Base-by-base conservation (phyloP, 306 rosid species). In the Vigna mungo region DNA sequence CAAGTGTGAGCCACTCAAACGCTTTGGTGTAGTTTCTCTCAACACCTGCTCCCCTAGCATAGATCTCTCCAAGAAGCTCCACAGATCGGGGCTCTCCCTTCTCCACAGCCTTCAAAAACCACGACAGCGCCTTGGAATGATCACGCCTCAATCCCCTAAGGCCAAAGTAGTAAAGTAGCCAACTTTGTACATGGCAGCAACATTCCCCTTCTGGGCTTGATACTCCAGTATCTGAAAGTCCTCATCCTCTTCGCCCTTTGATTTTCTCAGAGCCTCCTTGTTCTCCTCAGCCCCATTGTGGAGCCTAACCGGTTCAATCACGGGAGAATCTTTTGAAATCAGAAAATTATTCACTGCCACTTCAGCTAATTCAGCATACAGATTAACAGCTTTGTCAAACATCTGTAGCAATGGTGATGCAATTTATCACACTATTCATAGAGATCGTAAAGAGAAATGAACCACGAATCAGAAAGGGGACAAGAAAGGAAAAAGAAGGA, bases 81-180 rank as follows among this genome's bases (percentile, higher is more conserved):
- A 96, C 91, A 1, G 98, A 90, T 84, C 90, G 87, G 0, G 97
- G 98, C 83, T 96, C 97, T 3, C 98, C 99, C 88, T 87, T 91
- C 48, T 91, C 98, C 55, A 92, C 97, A 4, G 99, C 97, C 89
- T 91, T 96, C 73, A 89, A 41, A 84, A 96, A 92, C 98, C 98
- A 92, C 0, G 85, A 82, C 73, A 96, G 75, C 2, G 99, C 98
- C 81, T 92, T 92, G 37, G 87, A 68, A 69, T 96, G 96, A 82
- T 96, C 99, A 0, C 98, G 94, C 79, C 98, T 86, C 86, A 96
- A 80, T 48, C 99, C 99, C 54, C 98, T 89, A 7, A 95, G 83
- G 30, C 98, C 99, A 55, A 96, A 96, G 82, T 92, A 96, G 90
- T 92, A 96, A 89, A 96, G 92, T 18, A 96, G 91, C 99, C 99